Evolutionary conservation across 495 filamentous ascomycete species (phyloP).

Genomic region (Aspergillus nanangensis): DNA sequence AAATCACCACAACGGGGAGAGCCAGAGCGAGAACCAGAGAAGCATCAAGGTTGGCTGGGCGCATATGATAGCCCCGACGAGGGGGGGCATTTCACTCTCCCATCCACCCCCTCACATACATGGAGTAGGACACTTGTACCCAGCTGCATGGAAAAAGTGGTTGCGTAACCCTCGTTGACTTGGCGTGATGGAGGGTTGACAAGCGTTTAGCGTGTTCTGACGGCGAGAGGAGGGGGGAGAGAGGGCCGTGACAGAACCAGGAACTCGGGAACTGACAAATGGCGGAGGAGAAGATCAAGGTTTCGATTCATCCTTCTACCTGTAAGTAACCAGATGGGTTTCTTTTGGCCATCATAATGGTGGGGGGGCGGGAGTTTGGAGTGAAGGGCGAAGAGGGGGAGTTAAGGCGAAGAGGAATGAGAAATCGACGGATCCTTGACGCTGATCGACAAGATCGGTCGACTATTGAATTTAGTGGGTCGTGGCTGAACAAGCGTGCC

Average conservation of each 20-base stretch:
- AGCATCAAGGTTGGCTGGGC: not conserved
- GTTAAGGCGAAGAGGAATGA: conserved; percentile 15
- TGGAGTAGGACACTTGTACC: not conserved
- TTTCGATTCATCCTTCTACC: not conserved
- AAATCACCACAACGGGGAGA: not conserved
- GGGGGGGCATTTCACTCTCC: not conserved
- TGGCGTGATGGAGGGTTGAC: conserved; percentile 14
- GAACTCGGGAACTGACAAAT: conserved; percentile 3
- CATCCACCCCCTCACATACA: conserved; percentile 17
- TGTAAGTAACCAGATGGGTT: no score
- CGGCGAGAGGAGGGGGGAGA: not conserved
- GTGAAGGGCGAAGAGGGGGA: not conserved
- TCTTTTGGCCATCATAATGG: not conserved
- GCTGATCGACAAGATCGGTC: conserved; percentile 43
- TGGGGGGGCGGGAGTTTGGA: not conserved
- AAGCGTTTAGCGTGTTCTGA: conserved; percentile 10
- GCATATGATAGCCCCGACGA: conserved; percentile 17
- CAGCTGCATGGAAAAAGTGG: conserved; percentile 14
- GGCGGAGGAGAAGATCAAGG: conserved; percentile 1
- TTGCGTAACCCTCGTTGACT: conserved; percentile 21
- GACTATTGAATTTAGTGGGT: conserved; percentile 43
- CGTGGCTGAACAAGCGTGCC: conserved; percentile 34
- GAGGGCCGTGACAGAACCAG: conserved; percentile 1
- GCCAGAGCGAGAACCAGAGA: not conserved
- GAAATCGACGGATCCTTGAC: conserved; percentile 28